A percentile compares a stretch with the other conserved stretches of the same genome.
phyloP scores from a whole-genome alignment of 192 early-diverging fungal species.

The Mortierella hygrophila region DNA sequence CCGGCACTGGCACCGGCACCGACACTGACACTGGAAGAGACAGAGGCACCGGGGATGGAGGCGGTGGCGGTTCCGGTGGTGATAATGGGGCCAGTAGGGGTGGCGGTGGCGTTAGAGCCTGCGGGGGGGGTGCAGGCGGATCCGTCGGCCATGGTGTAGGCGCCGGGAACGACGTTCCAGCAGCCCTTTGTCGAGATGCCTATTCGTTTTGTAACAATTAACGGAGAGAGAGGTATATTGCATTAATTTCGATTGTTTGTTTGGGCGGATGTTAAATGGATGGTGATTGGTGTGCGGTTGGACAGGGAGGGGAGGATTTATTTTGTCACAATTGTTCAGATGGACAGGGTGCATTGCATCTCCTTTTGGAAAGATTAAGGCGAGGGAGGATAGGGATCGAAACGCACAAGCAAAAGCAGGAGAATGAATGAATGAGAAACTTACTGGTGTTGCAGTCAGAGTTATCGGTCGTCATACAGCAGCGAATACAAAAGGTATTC shows the following conservation, averaged over 20 bases:
- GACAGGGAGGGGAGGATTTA: too few species aligned
- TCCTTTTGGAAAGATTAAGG: background rate
- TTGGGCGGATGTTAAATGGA: background rate
- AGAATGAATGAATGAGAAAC: background rate
- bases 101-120: background rate
- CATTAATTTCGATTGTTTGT: background rate
- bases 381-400: background rate
- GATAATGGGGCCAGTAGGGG: background rate
- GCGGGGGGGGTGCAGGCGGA: slow-evolving; percentile 16
- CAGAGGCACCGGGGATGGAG: background rate
- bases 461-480: slow-evolving; percentile 39
- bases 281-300: background rate
- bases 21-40: background rate
- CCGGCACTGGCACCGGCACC: background rate
- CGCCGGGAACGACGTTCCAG: slow-evolving; percentile 51
- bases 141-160: slow-evolving; percentile 38
- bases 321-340: too few species aligned
- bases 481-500: slow-evolving; percentile 61
- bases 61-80: background rate
- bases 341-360: slow-evolving; percentile 7
- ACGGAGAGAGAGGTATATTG: background rate
- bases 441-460: slow-evolving; percentile 39
- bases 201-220: background rate
- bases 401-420: too few species aligned
- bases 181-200: slow-evolving; percentile 48